Evolutionary conservation across 2,329 filamentous ascomycete genomes (phyloP).

Genomic region (Fusarium pseudoanthophilum): DNA sequence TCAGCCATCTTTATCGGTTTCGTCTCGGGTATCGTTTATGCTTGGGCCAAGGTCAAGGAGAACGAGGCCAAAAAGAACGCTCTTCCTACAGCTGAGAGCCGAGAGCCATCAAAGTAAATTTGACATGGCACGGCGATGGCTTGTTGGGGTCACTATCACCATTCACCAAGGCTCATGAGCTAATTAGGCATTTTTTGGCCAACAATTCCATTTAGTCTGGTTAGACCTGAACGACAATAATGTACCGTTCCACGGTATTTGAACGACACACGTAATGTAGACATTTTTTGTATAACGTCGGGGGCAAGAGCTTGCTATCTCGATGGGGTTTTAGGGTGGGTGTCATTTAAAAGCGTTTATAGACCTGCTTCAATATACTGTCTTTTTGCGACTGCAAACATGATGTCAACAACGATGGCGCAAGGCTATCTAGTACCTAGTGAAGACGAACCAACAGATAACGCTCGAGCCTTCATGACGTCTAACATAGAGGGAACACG

Average conservation of each 20-base stretch:
- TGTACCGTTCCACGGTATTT: slow-evolving; percentile 12
- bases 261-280: slow-evolving; percentile 37
- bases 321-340: slow-evolving; percentile 16
- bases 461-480: slow-evolving; percentile 21
- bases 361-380: slow-evolving; percentile 30
- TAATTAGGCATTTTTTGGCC: not conserved
- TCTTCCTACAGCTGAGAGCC: slow-evolving; percentile 68
- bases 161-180: not conserved
- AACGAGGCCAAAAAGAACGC: slow-evolving; percentile 64
- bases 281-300: slow-evolving; percentile 33
- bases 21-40: slow-evolving; percentile 89
- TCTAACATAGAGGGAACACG: not conserved
- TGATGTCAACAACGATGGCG: not conserved
- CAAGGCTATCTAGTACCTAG: not conserved
- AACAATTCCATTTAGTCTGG: not conserved
- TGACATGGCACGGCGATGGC: not conserved
- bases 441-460: not conserved
- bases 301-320: slow-evolving; percentile 22
- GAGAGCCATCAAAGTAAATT: slow-evolving; percentile 30
- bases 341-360: slow-evolving; percentile 40
- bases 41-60: slow-evolving; percentile 71
- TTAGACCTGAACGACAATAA: slow-evolving; percentile 17
- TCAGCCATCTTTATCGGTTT: slow-evolving; percentile 95
- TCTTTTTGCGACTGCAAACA: not conserved
- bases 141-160: not conserved